Percentiles rank a stretch among this genome's conserved stretches.
Evolutionary conservation across 2,329 filamentous ascomycete species (phyloP).

Genomic region (Diplodia sapinea): DNA sequence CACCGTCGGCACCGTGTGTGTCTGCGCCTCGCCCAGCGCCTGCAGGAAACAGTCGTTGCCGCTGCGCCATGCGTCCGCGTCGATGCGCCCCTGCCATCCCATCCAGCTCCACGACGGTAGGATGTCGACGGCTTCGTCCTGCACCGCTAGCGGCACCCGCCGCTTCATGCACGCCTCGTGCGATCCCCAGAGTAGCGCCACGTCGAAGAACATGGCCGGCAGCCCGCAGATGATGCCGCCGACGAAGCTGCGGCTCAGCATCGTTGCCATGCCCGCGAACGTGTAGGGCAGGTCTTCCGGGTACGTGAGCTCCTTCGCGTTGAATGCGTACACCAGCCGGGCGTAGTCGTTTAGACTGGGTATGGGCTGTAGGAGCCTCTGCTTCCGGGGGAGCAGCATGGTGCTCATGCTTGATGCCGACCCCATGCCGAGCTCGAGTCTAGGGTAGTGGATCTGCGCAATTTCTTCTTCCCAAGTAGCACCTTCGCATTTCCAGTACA

Average conservation of each 20-base stretch:
- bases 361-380: background rate
- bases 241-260: conserved; percentile 21
- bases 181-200: conserved; percentile 34
- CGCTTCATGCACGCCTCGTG: conserved; percentile 23
- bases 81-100: conserved; percentile 32
- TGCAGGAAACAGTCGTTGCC: conserved; percentile 15
- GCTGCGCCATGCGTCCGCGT: conserved; percentile 1
- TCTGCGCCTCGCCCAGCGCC: background rate
- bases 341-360: conserved; percentile 11
- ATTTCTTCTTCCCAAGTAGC: conserved; percentile 29
- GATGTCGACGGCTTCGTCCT: conserved; percentile 5
- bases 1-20: conserved; percentile 17
- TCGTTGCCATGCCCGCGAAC: conserved; percentile 31
- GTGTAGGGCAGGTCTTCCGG: conserved; percentile 32
- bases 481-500: conserved; percentile 27
- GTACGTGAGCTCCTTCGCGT: conserved; percentile 12
- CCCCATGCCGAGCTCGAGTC: background rate
- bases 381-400: background rate
- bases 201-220: conserved; percentile 35
- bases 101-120: conserved; percentile 32
- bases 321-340: conserved; percentile 6
- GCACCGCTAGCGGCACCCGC: background rate
- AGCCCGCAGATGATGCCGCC: conserved; percentile 35
- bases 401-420: background rate
- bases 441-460: conserved; percentile 16